Percentiles rank a stretch among this genome's conserved stretches.
Conservation (phyloP, 2,329 filamentous ascomycete genomes). For the Cytospora piceae region DNA sequence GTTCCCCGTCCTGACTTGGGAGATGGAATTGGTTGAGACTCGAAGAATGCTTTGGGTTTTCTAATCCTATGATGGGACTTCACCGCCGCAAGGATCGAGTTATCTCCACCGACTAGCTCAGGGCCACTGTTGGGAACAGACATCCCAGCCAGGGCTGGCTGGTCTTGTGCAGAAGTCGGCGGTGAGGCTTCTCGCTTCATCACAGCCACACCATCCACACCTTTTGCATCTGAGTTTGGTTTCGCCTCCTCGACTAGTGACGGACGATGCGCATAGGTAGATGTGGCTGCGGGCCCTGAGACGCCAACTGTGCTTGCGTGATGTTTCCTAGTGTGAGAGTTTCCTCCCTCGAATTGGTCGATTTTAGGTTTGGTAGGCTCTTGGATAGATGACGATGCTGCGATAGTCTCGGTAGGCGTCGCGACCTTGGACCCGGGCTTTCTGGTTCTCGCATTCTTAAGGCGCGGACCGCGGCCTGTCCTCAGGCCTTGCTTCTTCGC, state of each 20-base stretch:
- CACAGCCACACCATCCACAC: neutral
- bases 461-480: constrained; percentile 25
- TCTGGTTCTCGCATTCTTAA: constrained; percentile 29
- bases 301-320: neutral
- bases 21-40: constrained; percentile 8
- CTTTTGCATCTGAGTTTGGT: neutral
- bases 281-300: neutral
- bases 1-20: constrained; percentile 12
- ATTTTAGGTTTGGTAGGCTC: neutral
- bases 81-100: constrained; percentile 56
- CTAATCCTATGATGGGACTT: constrained; percentile 53
- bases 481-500: constrained; percentile 1
- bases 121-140: constrained; percentile 30
- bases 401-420: neutral
- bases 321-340: neutral
- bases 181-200: neutral
- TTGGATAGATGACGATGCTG: neutral
- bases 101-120: constrained; percentile 21
- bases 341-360: neutral
- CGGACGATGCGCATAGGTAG: neutral
- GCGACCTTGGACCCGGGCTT: neutral
- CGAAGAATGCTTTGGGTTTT: constrained; percentile 49
- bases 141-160: constrained; percentile 15
- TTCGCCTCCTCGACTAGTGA: neutral
- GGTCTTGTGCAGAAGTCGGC: neutral